A percentile compares a stretch with the other conserved stretches of the same genome.
Conservation (phyloP, 1,284 basidiomycete genomes). For the Moniliella sp. region DNA sequence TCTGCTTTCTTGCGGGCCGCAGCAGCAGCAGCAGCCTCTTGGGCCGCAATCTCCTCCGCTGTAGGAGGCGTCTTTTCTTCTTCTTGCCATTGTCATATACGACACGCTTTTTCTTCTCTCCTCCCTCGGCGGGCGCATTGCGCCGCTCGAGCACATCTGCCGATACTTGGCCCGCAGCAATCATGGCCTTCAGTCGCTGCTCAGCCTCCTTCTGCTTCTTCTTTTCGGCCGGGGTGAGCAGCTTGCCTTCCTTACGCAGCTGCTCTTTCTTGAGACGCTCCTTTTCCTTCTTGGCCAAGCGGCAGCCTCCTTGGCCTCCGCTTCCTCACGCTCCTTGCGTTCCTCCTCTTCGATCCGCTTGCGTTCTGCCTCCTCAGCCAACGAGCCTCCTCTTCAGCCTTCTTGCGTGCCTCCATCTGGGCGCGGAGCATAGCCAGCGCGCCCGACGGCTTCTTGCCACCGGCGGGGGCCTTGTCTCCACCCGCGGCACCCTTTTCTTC, state of each 20-base stretch:
- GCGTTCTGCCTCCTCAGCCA: constrained; percentile 18
- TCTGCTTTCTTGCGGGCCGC: constrained; percentile 6
- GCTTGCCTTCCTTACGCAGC: constrained; percentile 31
- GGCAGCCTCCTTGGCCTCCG: constrained; percentile 26
- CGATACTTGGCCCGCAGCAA: constrained; percentile 59
- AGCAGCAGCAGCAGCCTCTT: neutral
- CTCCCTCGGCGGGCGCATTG: constrained; percentile 30
- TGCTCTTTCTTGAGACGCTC: constrained; percentile 29
- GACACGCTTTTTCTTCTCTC: constrained; percentile 42
- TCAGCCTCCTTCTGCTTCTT: constrained; percentile 78
- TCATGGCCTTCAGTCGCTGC: constrained; percentile 66
- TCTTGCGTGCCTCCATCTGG: constrained; percentile 29
- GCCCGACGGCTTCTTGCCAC: constrained; percentile 20
- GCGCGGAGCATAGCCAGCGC: constrained; percentile 28
- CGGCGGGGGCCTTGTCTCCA: constrained; percentile 9
- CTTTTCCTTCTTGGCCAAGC: constrained; percentile 25
- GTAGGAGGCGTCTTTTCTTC: constrained; percentile 42
- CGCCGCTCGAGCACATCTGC: constrained; percentile 77
- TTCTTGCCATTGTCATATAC: constrained; percentile 64
- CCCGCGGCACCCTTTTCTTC: constrained; percentile 9
- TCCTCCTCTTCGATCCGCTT: constrained; percentile 26
- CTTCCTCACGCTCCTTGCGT: constrained; percentile 26
- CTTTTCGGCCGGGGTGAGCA: constrained; percentile 53
- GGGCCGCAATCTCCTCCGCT: neutral
- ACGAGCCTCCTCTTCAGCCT: constrained; percentile 30